Percentiles rank a stretch among this genome's conserved stretches.
Evolutionary conservation across 169 alveolate species (phyloP).

Genomic region (Plasmodium cynomolgi): DNA sequence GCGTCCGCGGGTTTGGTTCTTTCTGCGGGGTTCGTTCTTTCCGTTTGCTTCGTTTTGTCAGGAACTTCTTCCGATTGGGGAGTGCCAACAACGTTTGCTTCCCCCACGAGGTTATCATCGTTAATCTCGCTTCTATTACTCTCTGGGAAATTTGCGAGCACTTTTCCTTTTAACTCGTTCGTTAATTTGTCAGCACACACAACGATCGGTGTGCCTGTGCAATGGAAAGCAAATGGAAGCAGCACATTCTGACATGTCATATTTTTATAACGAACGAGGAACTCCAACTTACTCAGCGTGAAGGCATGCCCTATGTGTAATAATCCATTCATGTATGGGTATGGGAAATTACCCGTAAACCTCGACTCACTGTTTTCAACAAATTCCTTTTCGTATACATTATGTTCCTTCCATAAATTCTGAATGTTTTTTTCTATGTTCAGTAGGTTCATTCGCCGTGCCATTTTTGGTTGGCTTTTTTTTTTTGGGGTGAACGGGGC

Average conservation of each 20-base stretch:
- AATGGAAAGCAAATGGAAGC: slow-evolving; percentile 99
- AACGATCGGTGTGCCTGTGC: slow-evolving; percentile 99
- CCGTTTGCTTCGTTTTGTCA: background rate
- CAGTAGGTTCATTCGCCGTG: slow-evolving; percentile 90
- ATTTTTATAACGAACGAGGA: slow-evolving; percentile 96
- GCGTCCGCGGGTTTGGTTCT: slow-evolving; percentile 61
- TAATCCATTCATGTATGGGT: slow-evolving; percentile 99
- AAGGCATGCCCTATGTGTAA: slow-evolving; percentile 99
- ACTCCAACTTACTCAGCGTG: slow-evolving; percentile 97
- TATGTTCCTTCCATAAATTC: slow-evolving; percentile 90
- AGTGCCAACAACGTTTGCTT: background rate
- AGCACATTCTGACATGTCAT: slow-evolving; percentile 95
- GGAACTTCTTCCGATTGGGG: background rate
- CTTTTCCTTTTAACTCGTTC: slow-evolving; percentile 85
- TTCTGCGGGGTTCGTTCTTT: background rate
- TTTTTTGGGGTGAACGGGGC: background rate
- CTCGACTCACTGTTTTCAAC: slow-evolving; percentile 86
- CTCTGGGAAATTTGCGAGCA: background rate
- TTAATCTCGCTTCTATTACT: background rate
- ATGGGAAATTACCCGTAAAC: slow-evolving; percentile 97
- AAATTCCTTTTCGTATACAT: slow-evolving; percentile 91
- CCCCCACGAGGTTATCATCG: background rate
- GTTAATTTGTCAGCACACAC: slow-evolving; percentile 96
- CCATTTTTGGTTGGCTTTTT: slow-evolving; percentile 75
- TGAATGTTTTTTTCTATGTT: slow-evolving; percentile 91